phyloP scores from a whole-genome alignment of 164 flowering plant genomes.

The Vitis rotundifolia region DNA sequence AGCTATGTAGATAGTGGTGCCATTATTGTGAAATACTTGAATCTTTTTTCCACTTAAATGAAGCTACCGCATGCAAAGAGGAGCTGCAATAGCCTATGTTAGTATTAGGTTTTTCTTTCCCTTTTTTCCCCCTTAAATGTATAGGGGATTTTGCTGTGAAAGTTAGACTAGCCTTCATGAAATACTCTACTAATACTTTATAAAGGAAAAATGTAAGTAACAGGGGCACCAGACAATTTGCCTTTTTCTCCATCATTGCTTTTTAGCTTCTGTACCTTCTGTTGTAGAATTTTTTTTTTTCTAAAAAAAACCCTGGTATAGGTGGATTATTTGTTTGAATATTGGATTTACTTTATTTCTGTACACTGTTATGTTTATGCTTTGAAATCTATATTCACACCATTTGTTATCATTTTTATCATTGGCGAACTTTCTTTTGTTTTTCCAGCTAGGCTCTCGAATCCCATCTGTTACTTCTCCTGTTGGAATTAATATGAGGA shows the following conservation, averaged over 20 bases:
- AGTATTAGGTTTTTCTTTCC: no score
- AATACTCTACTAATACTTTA: no score
- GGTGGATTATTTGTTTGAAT: not conserved
- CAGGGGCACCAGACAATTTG: not conserved
- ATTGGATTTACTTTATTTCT: not conserved
- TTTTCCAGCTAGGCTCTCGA: conserved; percentile 46
- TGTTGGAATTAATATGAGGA: conserved; percentile 47
- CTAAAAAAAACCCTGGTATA: not conserved
- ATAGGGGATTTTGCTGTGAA: no score
- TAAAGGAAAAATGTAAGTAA: no score
- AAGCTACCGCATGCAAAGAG: no score
- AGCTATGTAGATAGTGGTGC: no score
- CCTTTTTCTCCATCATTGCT: not conserved
- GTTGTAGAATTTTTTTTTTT: not conserved
- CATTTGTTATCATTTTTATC: not conserved
- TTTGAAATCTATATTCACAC: not conserved
- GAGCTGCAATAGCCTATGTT: no score
- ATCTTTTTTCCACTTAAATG: no score
- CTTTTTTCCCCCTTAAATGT: no score
- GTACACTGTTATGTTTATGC: not conserved
- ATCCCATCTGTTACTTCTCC: conserved; percentile 44
- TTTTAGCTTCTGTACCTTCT: not conserved
- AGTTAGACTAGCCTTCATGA: no score
- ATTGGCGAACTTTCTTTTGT: not conserved
- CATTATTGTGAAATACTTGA: no score